phyloP scores from a whole-genome alignment of 192 early-diverging fungal genomes.

The Gamsiella multidivaricata region DNA sequence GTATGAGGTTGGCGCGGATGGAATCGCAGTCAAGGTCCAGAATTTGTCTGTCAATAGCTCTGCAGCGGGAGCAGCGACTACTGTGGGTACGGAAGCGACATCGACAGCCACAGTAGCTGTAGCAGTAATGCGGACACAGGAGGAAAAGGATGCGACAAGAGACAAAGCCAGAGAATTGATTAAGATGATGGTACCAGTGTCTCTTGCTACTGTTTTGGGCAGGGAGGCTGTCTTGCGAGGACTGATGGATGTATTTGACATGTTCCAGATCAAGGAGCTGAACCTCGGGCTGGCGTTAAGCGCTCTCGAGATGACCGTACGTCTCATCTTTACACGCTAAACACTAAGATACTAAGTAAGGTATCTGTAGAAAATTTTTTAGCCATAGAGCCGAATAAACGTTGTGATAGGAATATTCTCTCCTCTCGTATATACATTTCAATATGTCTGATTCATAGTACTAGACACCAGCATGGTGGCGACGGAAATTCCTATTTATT shows the following conservation, averaged over 20 bases:
- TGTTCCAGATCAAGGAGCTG: conserved; percentile 52
- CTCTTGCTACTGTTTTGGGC: conserved; percentile 35
- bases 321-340: conserved; percentile 31
- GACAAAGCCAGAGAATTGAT: conserved; percentile 45
- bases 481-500: too few relatives aligned
- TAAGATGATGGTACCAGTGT: conserved; percentile 44
- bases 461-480: too few relatives aligned
- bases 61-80: neutral
- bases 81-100: neutral
- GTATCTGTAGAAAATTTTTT: too few relatives aligned
- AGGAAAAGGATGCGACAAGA: conserved; percentile 36
- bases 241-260: conserved; percentile 45
- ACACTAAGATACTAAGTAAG: too few relatives aligned
- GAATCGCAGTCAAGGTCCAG: conserved; percentile 29
- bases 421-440: too few relatives aligned
- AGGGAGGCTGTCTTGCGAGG: conserved; percentile 37
- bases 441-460: too few relatives aligned
- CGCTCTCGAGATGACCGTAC: conserved; percentile 45
- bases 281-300: conserved; percentile 47
- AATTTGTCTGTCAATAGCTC: neutral
- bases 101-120: neutral
- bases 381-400: too few relatives aligned
- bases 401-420: too few relatives aligned
- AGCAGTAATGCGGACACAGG: neutral
- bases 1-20: conserved; percentile 28